Evolutionary conservation across 176 grass and related monocot genomes (phyloP).

Genomic region (Bolboschoenus planiculmis): DNA sequence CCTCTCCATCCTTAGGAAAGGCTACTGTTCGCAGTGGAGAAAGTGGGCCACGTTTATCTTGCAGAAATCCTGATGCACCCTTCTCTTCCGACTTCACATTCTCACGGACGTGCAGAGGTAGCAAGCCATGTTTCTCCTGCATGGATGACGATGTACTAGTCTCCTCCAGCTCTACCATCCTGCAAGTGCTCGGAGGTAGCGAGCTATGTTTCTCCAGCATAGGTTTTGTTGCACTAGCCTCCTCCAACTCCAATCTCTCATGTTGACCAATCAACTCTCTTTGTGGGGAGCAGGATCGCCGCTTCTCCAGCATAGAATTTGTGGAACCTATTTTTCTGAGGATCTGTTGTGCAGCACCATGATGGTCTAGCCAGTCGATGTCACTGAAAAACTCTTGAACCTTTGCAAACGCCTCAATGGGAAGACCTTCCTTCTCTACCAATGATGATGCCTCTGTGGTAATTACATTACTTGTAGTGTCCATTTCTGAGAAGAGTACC

Average conservation of each 20-base stretch:
- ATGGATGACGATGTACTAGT: background rate
- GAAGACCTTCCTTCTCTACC: constrained; percentile 86
- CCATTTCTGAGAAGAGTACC: constrained; percentile 93
- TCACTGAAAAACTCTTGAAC: constrained; percentile 92
- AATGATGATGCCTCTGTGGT: constrained; percentile 43
- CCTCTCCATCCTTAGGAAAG: background rate
- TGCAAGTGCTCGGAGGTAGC: background rate
- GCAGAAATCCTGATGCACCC: background rate
- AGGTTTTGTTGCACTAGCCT: background rate
- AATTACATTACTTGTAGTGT: constrained; percentile 45
- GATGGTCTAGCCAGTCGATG: constrained; percentile 84
- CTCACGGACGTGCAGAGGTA: background rate
- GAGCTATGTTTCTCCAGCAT: constrained; percentile 6
- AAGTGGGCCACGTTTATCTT: background rate
- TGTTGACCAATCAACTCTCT: constrained; percentile 3
- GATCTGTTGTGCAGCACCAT: constrained; percentile 45
- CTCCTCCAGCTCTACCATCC: background rate
- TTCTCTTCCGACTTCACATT: background rate
- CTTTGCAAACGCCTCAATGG: constrained; percentile 87
- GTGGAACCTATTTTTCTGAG: constrained; percentile 62
- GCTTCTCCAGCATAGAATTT: constrained; percentile 47
- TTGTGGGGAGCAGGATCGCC: background rate
- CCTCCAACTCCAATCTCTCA: background rate
- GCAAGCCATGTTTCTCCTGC: background rate
- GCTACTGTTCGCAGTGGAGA: constrained; percentile 1